Evolutionary conservation across 768 basidiomycete species (phyloP).

Genomic region (Boletus eberwhitei): DNA sequence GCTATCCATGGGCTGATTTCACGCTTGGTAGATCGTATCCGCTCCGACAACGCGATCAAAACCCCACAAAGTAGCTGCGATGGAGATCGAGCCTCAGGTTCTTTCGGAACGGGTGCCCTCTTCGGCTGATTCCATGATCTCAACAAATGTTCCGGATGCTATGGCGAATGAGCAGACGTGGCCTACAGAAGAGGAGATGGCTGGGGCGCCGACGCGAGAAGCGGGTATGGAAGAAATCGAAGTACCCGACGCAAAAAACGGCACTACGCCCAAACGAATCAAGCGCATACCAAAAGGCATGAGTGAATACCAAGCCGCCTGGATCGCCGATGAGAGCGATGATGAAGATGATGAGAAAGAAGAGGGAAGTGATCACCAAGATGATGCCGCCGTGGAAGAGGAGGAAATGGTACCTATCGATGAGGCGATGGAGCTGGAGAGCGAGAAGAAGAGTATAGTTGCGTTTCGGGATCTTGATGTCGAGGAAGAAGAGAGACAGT

Average conservation of each 20-base stretch:
- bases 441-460: conserved; percentile 48
- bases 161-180: conserved; percentile 96
- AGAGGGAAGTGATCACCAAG: conserved; percentile 43
- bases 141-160: conserved; percentile 84
- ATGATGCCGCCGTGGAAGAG: conserved; percentile 39
- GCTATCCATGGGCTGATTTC: not conserved
- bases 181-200: conserved; percentile 97
- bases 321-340: conserved; percentile 86
- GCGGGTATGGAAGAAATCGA: conserved; percentile 16
- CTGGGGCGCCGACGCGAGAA: conserved; percentile 29
- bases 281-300: conserved; percentile 90
- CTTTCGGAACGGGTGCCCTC: conserved; percentile 63
- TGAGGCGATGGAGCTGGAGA: conserved; percentile 56
- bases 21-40: conserved; percentile 59
- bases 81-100: conserved; percentile 64
- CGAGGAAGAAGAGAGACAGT: conserved; percentile 89
- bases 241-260: conserved; percentile 62
- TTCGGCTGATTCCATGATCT: conserved; percentile 80
- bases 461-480: conserved; percentile 74
- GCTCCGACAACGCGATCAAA: conserved; percentile 44
- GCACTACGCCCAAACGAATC: conserved; percentile 78
- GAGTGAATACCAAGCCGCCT: conserved; percentile 95
- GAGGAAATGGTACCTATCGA: conserved; percentile 61
- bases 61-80: conserved; percentile 37
- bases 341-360: conserved; percentile 53